Evolutionary conservation across 1,284 basidiomycete genomes (phyloP).

Genomic region (Nidula niveotomentosa): DNA sequence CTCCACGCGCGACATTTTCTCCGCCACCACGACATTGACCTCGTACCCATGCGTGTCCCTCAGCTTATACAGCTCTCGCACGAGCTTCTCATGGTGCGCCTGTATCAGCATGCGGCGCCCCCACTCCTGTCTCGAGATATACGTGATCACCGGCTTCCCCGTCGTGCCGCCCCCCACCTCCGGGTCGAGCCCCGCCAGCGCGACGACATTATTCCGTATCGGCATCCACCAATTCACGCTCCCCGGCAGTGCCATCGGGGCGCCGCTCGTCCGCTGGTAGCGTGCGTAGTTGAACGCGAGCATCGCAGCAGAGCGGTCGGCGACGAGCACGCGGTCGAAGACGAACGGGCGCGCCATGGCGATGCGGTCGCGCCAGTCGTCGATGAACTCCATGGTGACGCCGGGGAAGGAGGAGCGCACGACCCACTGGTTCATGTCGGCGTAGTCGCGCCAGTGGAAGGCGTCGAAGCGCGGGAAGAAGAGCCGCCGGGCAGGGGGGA

Average conservation of each 20-base stretch:
- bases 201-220: slow-evolving; percentile 70
- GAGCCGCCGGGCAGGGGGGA: slow-evolving; percentile 73
- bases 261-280: slow-evolving; percentile 74
- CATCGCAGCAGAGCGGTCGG: slow-evolving; percentile 83
- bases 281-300: slow-evolving; percentile 63
- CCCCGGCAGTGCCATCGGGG: slow-evolving; percentile 72
- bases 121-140: slow-evolving; percentile 86
- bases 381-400: slow-evolving; percentile 69
- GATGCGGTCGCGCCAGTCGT: slow-evolving; percentile 80
- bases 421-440: slow-evolving; percentile 81
- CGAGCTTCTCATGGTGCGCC: slow-evolving; percentile 67
- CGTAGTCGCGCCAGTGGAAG: slow-evolving; percentile 85
- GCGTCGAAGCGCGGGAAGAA: slow-evolving; percentile 74
- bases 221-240: slow-evolving; percentile 82
- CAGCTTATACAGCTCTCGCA: slow-evolving; percentile 61
- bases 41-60: slow-evolving; percentile 77
- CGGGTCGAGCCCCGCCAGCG: slow-evolving; percentile 60
- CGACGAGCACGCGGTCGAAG: slow-evolving; percentile 82
- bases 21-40: slow-evolving; percentile 83
- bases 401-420: slow-evolving; percentile 76
- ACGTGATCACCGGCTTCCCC: slow-evolving; percentile 74
- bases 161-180: slow-evolving; percentile 34
- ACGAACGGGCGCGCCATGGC: slow-evolving; percentile 69
- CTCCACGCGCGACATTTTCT: slow-evolving; percentile 75
- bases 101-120: slow-evolving; percentile 71